These are phyloP conservation scores for Brassica cretica DNA, from an alignment of 345 rosid genomes.

Conservation along the genomic window DNA sequence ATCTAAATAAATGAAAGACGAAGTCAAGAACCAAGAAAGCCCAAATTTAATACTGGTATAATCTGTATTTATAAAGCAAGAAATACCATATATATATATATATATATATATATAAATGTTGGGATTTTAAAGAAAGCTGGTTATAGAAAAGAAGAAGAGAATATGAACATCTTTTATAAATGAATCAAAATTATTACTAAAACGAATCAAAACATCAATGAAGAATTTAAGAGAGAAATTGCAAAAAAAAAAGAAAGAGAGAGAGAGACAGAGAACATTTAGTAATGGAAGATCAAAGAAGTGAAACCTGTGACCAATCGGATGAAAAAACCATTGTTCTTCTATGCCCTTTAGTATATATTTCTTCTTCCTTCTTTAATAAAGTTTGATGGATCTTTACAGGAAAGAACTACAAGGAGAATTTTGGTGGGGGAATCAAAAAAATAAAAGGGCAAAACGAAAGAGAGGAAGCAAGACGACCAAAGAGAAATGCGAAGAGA, in stretches of 20 bases:
- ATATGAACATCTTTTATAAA: constrained; percentile 57
- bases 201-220: constrained; percentile 28
- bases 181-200: constrained; percentile 38
- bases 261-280: constrained; percentile 28
- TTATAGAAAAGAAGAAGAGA: constrained; percentile 48
- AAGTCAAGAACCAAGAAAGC: constrained; percentile 8
- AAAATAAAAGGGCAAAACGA: constrained; percentile 42
- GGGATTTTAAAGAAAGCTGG: constrained; percentile 39
- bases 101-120: constrained; percentile 16
- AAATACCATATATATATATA: constrained; percentile 38
- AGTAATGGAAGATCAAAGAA: constrained; percentile 36
- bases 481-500: constrained; percentile 32
- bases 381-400: constrained; percentile 67
- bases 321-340: constrained; percentile 72
- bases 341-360: constrained; percentile 33
- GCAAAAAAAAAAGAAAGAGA: constrained; percentile 3
- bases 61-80: neutral
- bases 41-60: neutral
- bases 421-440: constrained; percentile 67
- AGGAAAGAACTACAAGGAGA: constrained; percentile 37
- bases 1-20: constrained; percentile 2
- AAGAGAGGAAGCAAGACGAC: constrained; percentile 46
- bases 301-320: constrained; percentile 75
- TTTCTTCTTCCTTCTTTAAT: constrained; percentile 45
- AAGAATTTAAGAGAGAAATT: constrained; percentile 21